Conservation (phyloP, 2,329 filamentous ascomycete species). For the Penicillium sp. region DNA sequence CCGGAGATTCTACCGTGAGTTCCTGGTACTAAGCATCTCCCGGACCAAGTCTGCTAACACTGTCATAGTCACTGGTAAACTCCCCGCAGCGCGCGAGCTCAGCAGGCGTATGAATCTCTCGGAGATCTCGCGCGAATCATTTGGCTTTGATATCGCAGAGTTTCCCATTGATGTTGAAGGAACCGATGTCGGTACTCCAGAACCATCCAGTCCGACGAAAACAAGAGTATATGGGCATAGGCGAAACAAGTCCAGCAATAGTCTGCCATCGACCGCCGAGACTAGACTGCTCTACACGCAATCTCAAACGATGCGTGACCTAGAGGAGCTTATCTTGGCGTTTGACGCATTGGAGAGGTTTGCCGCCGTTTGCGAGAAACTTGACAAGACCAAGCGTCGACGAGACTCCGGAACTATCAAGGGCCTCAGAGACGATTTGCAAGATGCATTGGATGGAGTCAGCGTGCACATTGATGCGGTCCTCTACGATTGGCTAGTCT, state of each 20-base stretch:
- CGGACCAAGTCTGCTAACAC: conserved; percentile 8
- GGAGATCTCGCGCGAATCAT: conserved; percentile 47
- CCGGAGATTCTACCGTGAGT: conserved; percentile 81
- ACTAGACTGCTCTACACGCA: conserved; percentile 43
- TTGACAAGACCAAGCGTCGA: conserved; percentile 43
- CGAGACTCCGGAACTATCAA: conserved; percentile 46
- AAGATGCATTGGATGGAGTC: conserved; percentile 58
- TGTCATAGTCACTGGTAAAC: conserved; percentile 37
- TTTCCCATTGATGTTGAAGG: conserved; percentile 28
- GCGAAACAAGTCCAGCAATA: conserved; percentile 34
- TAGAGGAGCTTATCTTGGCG: conserved; percentile 69
- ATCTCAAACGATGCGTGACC: conserved; percentile 68
- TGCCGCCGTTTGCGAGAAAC: conserved; percentile 57
- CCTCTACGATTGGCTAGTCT: conserved; percentile 66
- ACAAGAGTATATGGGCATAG: conserved; percentile 35
- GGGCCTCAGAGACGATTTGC: conserved; percentile 61
- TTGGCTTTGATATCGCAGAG: conserved; percentile 45
- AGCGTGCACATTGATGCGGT: conserved; percentile 65
- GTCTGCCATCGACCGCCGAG: conserved; percentile 30
- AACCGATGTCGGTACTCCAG: conserved; percentile 28
- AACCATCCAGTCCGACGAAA: conserved; percentile 41
- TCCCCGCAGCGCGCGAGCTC: conserved; percentile 62
- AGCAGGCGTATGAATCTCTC: conserved; percentile 56
- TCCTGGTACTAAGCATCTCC: conserved; percentile 21
- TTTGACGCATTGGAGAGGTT: conserved; percentile 73